Base-by-base conservation (phyloP, 2,329 filamentous ascomycete species). In the Fusarium abutilonis region DNA sequence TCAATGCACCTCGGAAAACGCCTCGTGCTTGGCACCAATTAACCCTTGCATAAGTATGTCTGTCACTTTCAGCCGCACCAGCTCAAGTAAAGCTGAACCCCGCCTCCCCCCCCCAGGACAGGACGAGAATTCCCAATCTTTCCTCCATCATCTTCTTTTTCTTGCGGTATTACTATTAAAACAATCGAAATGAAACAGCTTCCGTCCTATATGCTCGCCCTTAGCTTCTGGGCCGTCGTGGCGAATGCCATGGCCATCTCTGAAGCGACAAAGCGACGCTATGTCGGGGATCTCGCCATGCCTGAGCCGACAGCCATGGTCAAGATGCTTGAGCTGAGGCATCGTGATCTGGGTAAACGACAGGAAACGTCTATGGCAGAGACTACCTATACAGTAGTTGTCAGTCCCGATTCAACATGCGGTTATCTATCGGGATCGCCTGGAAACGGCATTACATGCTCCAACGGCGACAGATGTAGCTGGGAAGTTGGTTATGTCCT, bases 371-470 rank as follows among this genome's bases (percentile, higher is more conserved):
- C 44, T 3, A 11, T 44, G 4, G 15, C 17, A 11, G 17, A 2
- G 1, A 32, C 29, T 23, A 64, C 60, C 2, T 53, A 36, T 9
- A 64, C 56, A 6, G 4, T 62, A 6, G 53, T 56, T 26, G n/a
- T 41, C 5, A 44, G 43, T 32, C 49, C 62, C 4, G 56, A 64
- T 3, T 42, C 55, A 6, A 65, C 62, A 3, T 64, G 62, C 15
- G 62, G 62, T 1, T 64, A 47, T 5, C 35, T 64, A 13, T 64
- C 60, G 2, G 62, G 51, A 1, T 64, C 61, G 3, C 47, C 60
- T 28, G 62, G 62, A 34, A 61, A 53, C 17, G 60, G 51, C 9
- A 62, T 64, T 6, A 64, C 57, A 11, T 64, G 62, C 32, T 14
- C 23, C 9, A 61, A 64, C 28, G 38, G 52, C 2, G 26, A 38